These are phyloP conservation scores for Persicaria maculosa DNA, from an alignment of 148 eudicot species.

Conservation along the genomic window DNA sequence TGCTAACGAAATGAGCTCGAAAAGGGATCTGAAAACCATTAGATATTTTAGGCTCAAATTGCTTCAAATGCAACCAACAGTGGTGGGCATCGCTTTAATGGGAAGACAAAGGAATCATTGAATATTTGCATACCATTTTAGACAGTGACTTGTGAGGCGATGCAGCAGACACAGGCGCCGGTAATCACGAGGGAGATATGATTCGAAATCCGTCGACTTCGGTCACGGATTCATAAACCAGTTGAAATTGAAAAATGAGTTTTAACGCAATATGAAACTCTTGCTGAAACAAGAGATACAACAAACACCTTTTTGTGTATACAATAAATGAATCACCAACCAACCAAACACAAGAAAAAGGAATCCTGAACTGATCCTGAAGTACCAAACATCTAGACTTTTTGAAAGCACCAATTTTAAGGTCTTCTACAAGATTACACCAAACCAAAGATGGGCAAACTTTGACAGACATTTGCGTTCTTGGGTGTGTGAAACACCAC, in stretches of 20 bases:
- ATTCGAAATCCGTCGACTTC: too few relatives aligned
- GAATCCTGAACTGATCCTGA: constrained; percentile 1
- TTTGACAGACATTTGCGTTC: not conserved
- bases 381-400: not conserved
- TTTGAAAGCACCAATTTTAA: constrained; percentile 6
- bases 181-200: too few relatives aligned
- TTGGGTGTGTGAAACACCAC: constrained; percentile 7
- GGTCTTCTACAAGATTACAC: constrained; percentile 13
- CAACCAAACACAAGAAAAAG: constrained; percentile 9
- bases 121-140: not conserved
- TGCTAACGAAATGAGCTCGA: too few relatives aligned
- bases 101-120: not conserved
- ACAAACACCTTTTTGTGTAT: too few relatives aligned
- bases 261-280: too few relatives aligned
- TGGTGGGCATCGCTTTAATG: not conserved
- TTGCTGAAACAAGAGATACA: too few relatives aligned
- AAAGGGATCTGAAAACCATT: not conserved
- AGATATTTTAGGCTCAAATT: constrained; percentile 5
- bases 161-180: too few relatives aligned
- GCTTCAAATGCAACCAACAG: constrained; percentile 11
- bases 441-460: constrained; percentile 7
- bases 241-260: too few relatives aligned
- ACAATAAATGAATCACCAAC: not conserved
- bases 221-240: too few relatives aligned
- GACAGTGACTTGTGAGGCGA: too few relatives aligned